Evolutionary conservation across 2,329 filamentous ascomycete species (phyloP).

Genomic region (Drechslerella dactyloides): DNA sequence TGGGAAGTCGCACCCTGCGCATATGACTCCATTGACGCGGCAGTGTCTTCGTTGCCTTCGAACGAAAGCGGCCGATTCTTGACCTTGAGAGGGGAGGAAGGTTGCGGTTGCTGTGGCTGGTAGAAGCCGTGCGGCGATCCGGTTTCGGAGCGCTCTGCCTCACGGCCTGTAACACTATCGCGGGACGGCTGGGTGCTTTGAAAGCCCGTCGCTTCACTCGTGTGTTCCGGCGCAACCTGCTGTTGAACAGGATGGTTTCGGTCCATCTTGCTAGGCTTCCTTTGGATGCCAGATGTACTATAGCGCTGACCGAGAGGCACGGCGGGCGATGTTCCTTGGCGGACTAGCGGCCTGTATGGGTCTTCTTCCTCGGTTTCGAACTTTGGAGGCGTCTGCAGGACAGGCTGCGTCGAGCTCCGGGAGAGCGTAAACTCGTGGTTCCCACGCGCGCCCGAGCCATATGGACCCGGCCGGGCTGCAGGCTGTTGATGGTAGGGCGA

Average conservation of each 20-base stretch:
- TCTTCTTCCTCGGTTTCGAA: slow-evolving; percentile 24
- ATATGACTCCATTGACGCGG: not conserved
- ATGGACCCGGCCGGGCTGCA: not conserved
- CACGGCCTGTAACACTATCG: not conserved
- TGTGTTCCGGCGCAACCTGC: slow-evolving; percentile 7
- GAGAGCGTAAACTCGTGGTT: slow-evolving; percentile 16
- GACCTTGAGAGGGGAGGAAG: not conserved
- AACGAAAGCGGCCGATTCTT: not conserved
- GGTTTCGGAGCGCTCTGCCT: not conserved
- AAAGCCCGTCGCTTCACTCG: slow-evolving; percentile 5
- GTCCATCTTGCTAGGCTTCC: slow-evolving; percentile 50
- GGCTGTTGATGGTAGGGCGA: slow-evolving; percentile 32
- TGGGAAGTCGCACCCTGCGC: not conserved
- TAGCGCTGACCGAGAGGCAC: slow-evolving; percentile 18
- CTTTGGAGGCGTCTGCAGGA: slow-evolving; percentile 23
- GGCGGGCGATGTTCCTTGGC: slow-evolving; percentile 33
- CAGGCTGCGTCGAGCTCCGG: slow-evolving; percentile 37
- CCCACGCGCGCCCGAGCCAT: slow-evolving; percentile 15
- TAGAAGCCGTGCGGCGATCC: not conserved
- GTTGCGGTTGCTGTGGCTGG: not conserved
- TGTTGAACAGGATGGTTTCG: slow-evolving; percentile 19
- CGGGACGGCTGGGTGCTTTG: not conserved
- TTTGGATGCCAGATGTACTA: slow-evolving; percentile 33
- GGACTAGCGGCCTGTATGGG: slow-evolving; percentile 15
- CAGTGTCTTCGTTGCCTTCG: not conserved